Conservation (phyloP, 768 basidiomycete species). For the Tylopilus balloui region DNA sequence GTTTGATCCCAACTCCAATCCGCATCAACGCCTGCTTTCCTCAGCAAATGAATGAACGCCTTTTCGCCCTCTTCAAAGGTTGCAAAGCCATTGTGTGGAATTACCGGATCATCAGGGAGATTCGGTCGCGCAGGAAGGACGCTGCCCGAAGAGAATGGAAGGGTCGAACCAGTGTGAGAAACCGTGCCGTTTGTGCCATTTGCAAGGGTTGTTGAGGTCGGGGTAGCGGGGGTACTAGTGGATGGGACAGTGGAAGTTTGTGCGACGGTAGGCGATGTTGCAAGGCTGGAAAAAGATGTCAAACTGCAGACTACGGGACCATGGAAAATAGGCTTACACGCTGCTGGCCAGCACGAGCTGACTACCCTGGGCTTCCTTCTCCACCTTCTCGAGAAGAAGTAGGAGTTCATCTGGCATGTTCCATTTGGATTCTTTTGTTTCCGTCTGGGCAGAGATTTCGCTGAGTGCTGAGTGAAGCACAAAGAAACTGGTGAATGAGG, state of each 20-base stretch:
- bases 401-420: conserved; percentile 93
- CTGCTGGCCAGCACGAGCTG: conserved; percentile 34
- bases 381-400: conserved; percentile 78
- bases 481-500: neutral
- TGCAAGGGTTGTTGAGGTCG: conserved; percentile 37
- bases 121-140: conserved; percentile 71
- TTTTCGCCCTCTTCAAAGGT: conserved; percentile 90
- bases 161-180: conserved; percentile 48
- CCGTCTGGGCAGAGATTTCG: conserved; percentile 45
- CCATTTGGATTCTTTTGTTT: conserved; percentile 94
- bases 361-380: conserved; percentile 57
- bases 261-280: conserved; percentile 43
- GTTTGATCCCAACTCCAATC: conserved; percentile 98
- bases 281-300: conserved; percentile 17
- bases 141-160: conserved; percentile 58
- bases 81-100: conserved; percentile 84
- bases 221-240: conserved; percentile 39
- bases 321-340: conserved; percentile 16
- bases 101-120: conserved; percentile 81
- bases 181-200: conserved; percentile 45
- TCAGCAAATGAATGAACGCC: conserved; percentile 86
- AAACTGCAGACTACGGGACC: neutral
- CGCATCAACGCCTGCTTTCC: conserved; percentile 85
- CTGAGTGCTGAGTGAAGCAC: neutral
- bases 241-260: conserved; percentile 39